phyloP scores from a whole-genome alignment of 805 yeast genomes.

The Yarrowia sp. region DNA sequence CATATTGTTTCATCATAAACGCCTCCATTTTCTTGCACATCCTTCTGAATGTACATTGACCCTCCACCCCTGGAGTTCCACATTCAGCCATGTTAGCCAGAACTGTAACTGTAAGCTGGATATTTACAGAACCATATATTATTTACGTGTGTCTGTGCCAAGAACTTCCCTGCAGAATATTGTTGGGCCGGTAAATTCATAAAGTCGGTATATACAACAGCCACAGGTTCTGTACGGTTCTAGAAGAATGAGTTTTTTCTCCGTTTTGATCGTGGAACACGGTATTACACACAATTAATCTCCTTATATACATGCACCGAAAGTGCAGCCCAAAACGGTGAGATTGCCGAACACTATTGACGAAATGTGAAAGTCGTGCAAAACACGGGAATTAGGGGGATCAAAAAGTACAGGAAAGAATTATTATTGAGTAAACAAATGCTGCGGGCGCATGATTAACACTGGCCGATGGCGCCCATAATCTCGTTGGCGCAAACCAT shows the following conservation, averaged over 20 bases:
- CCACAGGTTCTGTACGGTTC: too few species aligned
- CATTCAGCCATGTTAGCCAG: neutral
- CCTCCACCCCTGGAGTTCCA: neutral
- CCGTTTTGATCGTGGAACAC: neutral
- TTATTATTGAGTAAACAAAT: conserved; percentile 12
- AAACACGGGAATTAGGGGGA: neutral
- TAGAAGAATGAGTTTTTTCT: too few species aligned
- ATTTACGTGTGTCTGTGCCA: neutral
- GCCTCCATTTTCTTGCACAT: neutral
- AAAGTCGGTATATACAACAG: neutral
- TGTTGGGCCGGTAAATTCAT: neutral
- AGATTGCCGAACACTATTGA: neutral
- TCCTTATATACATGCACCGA: neutral
- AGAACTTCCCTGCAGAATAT: neutral
- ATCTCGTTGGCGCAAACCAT: conserved; percentile 23
- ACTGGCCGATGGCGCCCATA: conserved; percentile 18
- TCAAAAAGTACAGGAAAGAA: conserved; percentile 7
- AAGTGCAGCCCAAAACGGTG: neutral
- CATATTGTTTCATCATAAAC: neutral
- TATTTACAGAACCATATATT: too few species aligned
- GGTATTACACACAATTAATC: neutral
- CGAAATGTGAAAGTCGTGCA: neutral
- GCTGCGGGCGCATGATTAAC: neutral
- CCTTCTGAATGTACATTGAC: neutral
- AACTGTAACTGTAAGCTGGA: neutral